A percentile compares a stretch with the other conserved stretches of the same genome.
phyloP scores from a whole-genome alignment of 108 stramenopile genomes.

The Bacterosira constricta region DNA sequence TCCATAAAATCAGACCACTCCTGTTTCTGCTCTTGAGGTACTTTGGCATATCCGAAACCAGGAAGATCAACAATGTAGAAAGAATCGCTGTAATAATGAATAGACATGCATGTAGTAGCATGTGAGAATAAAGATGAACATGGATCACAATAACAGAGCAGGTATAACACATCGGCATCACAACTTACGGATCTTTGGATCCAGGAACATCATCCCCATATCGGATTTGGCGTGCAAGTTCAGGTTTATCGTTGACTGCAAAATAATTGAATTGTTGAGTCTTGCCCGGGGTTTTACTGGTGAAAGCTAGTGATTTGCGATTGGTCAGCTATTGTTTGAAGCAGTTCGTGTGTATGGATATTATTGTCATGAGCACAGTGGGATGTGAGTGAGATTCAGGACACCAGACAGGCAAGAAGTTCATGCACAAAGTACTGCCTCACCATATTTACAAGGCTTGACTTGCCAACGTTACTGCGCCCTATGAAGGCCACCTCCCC shows the following conservation, averaged over 20 bases:
- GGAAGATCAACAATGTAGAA: constrained; percentile 94
- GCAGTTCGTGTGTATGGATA: not conserved
- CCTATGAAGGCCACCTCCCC: constrained; percentile 94
- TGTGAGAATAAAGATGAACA: too few species aligned
- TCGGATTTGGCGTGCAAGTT: constrained; percentile 77
- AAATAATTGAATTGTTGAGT: constrained; percentile 97
- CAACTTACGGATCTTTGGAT: constrained; percentile 76
- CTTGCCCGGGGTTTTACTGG: constrained; percentile 94
- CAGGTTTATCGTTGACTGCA: constrained; percentile 91
- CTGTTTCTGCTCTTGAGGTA: constrained; percentile 74
- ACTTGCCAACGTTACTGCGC: constrained; percentile 93
- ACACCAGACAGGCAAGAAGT: not conserved
- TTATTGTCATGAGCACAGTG: too few species aligned
- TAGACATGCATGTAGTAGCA: too few species aligned
- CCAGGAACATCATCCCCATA: constrained; percentile 82
- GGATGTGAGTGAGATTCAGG: not conserved
- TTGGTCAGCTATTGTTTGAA: constrained; percentile 69
- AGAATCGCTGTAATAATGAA: too few species aligned
- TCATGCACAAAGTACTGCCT: not conserved
- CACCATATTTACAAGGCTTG: constrained; percentile 90
- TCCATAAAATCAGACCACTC: constrained; percentile 86
- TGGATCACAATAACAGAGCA: too few species aligned
- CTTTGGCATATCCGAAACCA: constrained; percentile 96
- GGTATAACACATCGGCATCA: too few species aligned
- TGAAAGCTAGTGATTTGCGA: constrained; percentile 90